Base-by-base conservation (phyloP, 2,329 filamentous ascomycete species). In the Trichophyton simii region DNA sequence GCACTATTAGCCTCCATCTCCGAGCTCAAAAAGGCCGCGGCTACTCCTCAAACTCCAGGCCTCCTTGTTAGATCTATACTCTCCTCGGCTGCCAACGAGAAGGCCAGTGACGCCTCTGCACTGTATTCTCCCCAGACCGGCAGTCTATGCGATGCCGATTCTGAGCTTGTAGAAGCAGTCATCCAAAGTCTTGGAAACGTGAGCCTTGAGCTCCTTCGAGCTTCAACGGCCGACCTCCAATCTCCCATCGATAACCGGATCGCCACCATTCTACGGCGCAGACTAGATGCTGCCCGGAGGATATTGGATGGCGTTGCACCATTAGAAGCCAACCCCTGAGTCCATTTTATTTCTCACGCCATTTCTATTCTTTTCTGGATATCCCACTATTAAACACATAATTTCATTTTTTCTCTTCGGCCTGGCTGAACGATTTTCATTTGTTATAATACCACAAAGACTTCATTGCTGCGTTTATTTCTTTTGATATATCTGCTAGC, bases 271-370 rank as follows among this genome's bases (percentile, higher is more conserved):
- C 84, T 88, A 72, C 79, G 89, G 63, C 78, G 87, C 65, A 80
- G 87, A 66, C 80, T 96, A 58, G 89, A 95, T 66, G 83, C 84
- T 59, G 91, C 90, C 3, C 83, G 85, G 63, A 80, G 83, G 59
- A 81, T 89, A 2, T 77, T 95, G 34, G 88, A 92, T 66, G 89
- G 88, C 3, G 76, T 55, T 36, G 25, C 52, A 9, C 52, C 52
- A 11, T 55, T 55, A n/a, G 52, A 55, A 60, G n/a, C 36, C 25
- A 46, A 13, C 15, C 55, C 46, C 34, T 57, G 9, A 59, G 9
- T 2, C 9, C 34, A 13, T 13, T 13, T 38, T 13, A 38, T 38
- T 38, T 38, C 34, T 38, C 34, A 38, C 3, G 9, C 34, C 38
- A 44, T 44, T 44, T 22, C 11, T 28, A 13, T 48, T 61, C 11